Evolutionary conservation across 1,139 yeast species (phyloP).

Genomic region (Lodderomyces theae): DNA sequence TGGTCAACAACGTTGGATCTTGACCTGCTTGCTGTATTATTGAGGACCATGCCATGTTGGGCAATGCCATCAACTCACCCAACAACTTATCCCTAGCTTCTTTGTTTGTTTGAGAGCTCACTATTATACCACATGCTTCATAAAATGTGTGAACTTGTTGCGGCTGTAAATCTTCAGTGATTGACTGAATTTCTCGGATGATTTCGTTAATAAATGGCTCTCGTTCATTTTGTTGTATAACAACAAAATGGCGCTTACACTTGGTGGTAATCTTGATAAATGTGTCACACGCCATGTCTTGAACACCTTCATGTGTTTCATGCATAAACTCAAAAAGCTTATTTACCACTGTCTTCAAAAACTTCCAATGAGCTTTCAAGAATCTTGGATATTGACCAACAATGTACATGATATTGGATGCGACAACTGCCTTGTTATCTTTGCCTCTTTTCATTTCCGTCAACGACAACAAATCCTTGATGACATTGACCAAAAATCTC

Average conservation of each 20-base stretch:
- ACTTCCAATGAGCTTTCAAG: conserved; percentile 97
- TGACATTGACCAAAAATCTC: conserved; percentile 86
- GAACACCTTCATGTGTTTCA: conserved; percentile 99
- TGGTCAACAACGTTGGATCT: conserved; percentile 79
- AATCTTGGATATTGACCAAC: conserved; percentile 99
- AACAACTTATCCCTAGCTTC: conserved; percentile 71
- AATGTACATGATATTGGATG: conserved; percentile 97
- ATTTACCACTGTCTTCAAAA: conserved; percentile 90
- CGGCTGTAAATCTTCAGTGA: conserved; percentile 91
- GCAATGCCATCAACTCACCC: conserved; percentile 79
- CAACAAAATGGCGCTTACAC: conserved; percentile 93
- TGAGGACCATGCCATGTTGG: conserved; percentile 92
- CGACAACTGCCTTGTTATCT: conserved; percentile 97
- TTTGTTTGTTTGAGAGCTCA: conserved; percentile 70
- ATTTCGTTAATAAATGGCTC: conserved; percentile 93
- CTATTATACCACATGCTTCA: conserved; percentile 94
- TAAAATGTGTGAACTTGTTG: conserved; percentile 98
- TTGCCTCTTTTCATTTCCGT: conserved; percentile 97
- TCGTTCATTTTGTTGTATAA: conserved; percentile 78
- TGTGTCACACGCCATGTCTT: conserved; percentile 99
- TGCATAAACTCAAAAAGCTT: conserved; percentile 98
- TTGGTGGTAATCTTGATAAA: conserved; percentile 92
- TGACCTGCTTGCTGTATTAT: conserved; percentile 85
- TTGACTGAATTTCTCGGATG: conserved; percentile 73
- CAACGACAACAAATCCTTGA: conserved; percentile 82